Evolutionary conservation across 1,284 basidiomycete genomes (phyloP).

Genomic region (Sporisorium scitamineum): DNA sequence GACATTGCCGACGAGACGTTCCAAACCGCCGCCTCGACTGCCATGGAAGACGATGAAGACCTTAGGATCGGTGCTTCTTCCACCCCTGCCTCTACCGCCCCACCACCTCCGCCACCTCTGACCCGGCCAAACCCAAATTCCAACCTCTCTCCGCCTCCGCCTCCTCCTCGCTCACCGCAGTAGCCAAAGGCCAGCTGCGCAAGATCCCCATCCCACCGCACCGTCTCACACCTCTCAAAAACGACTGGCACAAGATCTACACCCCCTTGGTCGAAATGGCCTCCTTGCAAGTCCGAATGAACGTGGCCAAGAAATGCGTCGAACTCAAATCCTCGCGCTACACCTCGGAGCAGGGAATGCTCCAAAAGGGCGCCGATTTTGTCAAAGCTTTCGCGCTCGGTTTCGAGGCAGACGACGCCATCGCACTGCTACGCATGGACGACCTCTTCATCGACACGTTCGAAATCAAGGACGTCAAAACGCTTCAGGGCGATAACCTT

Average conservation of each 20-base stretch:
- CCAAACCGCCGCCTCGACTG: conserved; percentile 11
- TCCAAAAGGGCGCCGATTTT: conserved; percentile 99
- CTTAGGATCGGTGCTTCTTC: conserved; percentile 44
- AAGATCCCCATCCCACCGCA: conserved; percentile 90
- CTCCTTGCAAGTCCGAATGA: conserved; percentile 95
- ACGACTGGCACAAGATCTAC: conserved; percentile 97
- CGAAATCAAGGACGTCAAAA: conserved; percentile 98
- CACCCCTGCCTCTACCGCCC: conserved; percentile 3
- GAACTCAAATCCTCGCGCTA: conserved; percentile 96
- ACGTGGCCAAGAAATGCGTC: conserved; percentile 85
- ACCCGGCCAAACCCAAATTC: conserved; percentile 25
- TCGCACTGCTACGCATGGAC: conserved; percentile 92
- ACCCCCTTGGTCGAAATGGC: conserved; percentile 94
- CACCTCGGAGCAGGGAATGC: conserved; percentile 73
- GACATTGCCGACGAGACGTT: conserved; percentile 40
- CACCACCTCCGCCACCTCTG: neutral
- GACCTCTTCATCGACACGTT: conserved; percentile 98
- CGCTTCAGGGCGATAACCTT: conserved; percentile 94
- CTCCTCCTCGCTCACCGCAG: conserved; percentile 23
- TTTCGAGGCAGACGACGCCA: conserved; percentile 87
- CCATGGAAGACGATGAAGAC: conserved; percentile 42
- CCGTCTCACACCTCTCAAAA: conserved; percentile 95
- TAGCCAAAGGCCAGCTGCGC: conserved; percentile 58
- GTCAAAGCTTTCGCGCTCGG: conserved; percentile 94
- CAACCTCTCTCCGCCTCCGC: conserved; percentile 27